These are phyloP conservation scores for Taiozyma sp. DNA, from an alignment of 1,139 yeast species.

Conservation along the genomic window DNA sequence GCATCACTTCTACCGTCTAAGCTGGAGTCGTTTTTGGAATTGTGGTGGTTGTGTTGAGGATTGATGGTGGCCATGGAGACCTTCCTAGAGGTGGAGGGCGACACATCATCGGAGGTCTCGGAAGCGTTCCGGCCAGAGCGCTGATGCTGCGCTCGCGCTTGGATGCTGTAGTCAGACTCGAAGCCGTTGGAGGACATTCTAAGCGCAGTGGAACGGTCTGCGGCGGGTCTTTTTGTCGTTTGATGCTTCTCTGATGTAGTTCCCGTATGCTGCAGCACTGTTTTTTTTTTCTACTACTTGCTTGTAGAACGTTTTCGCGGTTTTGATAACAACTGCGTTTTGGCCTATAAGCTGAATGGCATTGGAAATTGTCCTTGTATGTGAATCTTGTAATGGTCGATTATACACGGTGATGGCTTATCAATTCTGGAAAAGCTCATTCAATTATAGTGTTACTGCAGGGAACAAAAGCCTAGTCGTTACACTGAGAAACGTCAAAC, in stretches of 20 bases:
- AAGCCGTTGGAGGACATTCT: background rate
- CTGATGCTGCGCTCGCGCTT: constrained; percentile 5
- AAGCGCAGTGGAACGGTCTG: background rate
- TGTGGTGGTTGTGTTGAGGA: constrained; percentile 1
- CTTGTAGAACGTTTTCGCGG: background rate
- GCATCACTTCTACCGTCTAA: background rate
- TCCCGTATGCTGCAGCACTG: background rate
- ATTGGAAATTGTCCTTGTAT: too few species aligned
- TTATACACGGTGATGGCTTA: too few species aligned
- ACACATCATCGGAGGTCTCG: constrained; percentile 9
- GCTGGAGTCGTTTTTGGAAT: constrained; percentile 1
- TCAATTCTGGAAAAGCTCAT: too few species aligned
- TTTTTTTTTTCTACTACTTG: background rate
- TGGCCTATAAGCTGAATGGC: too few species aligned
- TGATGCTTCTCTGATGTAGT: background rate
- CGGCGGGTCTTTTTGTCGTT: background rate
- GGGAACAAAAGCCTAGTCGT: too few species aligned
- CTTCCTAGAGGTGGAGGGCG: constrained; percentile 19
- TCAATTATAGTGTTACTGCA: too few species aligned
- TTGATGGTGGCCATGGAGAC: constrained; percentile 20
- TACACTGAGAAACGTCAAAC: too few species aligned
- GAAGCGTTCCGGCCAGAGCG: constrained; percentile 14
- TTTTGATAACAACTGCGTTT: too few species aligned
- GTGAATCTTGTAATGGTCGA: too few species aligned
- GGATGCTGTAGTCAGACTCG: background rate